Percentiles rank a stretch among this genome's conserved stretches.
These are phyloP conservation scores for Williopsis jadinii DNA, from an alignment of 1,139 yeast genomes.

Conservation along the genomic window DNA sequence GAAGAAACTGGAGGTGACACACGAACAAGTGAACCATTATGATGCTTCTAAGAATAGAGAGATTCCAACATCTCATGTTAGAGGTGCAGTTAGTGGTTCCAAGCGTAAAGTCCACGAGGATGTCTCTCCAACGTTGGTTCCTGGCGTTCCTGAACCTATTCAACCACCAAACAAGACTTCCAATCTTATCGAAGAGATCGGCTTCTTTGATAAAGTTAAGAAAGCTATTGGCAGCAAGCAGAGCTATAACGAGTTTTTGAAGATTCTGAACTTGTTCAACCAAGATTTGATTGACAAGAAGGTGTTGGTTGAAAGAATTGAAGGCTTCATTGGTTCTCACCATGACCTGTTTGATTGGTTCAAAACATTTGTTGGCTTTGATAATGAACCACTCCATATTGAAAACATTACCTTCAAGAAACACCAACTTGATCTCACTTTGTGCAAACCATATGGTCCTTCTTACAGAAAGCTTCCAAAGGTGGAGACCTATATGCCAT, in stretches of 20 bases:
- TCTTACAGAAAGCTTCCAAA: conserved; percentile 91
- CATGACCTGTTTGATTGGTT: conserved; percentile 86
- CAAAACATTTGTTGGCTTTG: conserved; percentile 84
- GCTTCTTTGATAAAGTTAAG: conserved; percentile 88
- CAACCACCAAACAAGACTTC: conserved; percentile 60
- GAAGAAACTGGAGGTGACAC: conserved; percentile 11
- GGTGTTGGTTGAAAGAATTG: conserved; percentile 77
- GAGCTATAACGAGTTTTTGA: conserved; percentile 84
- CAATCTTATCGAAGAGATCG: conserved; percentile 72
- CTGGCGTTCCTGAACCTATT: conserved; percentile 82
- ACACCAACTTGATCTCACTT: conserved; percentile 80
- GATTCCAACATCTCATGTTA: conserved; percentile 22
- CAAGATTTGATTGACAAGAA: conserved; percentile 84
- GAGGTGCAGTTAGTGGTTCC: conserved; percentile 8
- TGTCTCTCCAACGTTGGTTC: conserved; percentile 62
- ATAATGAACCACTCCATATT: conserved; percentile 67
- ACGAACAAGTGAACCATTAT: conserved; percentile 8
- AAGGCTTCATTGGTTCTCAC: conserved; percentile 75
- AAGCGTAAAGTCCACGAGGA: conserved; percentile 27
- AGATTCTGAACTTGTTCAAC: conserved; percentile 76
- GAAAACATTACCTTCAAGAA: conserved; percentile 86
- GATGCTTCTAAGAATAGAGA: conserved; percentile 22
- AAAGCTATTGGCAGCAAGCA: conserved; percentile 86
- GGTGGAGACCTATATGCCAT: conserved; percentile 93
- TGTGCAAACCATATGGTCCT: conserved; percentile 86